Percentiles rank a stretch among this genome's conserved stretches.
Evolutionary conservation across 352 stramenopile species (phyloP).

Genomic region (Globisporangium parvum): DNA sequence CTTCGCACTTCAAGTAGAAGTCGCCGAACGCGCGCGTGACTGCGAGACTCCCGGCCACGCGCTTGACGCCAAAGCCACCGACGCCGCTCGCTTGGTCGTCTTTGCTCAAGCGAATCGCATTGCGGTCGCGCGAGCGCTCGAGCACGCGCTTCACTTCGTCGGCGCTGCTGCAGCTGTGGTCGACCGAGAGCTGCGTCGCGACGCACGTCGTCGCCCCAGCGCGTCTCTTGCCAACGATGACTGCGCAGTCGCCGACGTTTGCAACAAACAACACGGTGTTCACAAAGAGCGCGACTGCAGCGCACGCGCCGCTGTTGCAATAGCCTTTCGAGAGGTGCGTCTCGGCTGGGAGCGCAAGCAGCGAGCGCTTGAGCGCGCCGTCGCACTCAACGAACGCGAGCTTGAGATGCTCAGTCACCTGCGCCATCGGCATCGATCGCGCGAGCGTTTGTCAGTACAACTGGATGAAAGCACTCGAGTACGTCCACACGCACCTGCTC

Average conservation of each 20-base stretch:
- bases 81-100: constrained; percentile 80
- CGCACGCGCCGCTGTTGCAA: constrained; percentile 66
- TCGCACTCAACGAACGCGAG: constrained; percentile 47
- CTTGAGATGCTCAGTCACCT: constrained; percentile 21
- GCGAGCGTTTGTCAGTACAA: not conserved
- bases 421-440: not conserved
- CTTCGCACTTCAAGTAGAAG: constrained; percentile 91
- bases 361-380: constrained; percentile 44
- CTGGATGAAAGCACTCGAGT: not conserved
- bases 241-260: constrained; percentile 90
- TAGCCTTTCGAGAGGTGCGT: constrained; percentile 55
- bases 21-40: constrained; percentile 91
- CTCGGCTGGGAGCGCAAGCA: constrained; percentile 32
- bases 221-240: constrained; percentile 71
- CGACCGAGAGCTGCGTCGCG: constrained; percentile 34
- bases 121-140: constrained; percentile 60
- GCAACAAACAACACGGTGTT: constrained; percentile 74
- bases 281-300: constrained; percentile 55
- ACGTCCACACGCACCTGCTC: constrained; percentile 19
- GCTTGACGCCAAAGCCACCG: constrained; percentile 78
- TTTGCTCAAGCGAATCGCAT: constrained; percentile 88
- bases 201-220: constrained; percentile 23
- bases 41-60: constrained; percentile 87
- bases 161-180: constrained; percentile 57
- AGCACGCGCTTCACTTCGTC: constrained; percentile 48